Evolutionary conservation across 2,329 filamentous ascomycete genomes (phyloP).

Genomic region (Pyrenophora seminiperda): DNA sequence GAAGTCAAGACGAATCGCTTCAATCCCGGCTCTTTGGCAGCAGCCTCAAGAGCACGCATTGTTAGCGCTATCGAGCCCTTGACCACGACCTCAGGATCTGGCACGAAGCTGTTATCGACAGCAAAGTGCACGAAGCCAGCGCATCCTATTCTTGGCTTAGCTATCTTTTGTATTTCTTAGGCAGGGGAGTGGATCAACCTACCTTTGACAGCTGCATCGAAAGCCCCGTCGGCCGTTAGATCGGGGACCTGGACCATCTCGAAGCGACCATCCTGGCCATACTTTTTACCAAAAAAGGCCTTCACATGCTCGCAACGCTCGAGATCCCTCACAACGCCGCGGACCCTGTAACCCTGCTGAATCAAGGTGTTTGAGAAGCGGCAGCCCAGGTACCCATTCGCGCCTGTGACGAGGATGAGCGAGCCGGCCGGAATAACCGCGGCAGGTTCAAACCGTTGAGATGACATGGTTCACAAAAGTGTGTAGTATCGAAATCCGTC

Average conservation of each 20-base stretch:
- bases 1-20: not conserved
- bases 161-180: not conserved
- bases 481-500: not conserved
- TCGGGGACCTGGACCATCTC: not conserved
- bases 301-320: not conserved
- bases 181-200: not conserved
- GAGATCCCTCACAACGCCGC: not conserved
- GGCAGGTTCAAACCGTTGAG: not conserved
- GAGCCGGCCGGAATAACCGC: not conserved
- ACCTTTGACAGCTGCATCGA: not conserved
- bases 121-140: not conserved
- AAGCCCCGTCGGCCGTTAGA: not conserved
- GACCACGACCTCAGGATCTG: not conserved
- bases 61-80: slow-evolving; percentile 1
- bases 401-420: not conserved
- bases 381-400: not conserved
- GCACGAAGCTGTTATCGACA: not conserved
- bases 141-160: not conserved
- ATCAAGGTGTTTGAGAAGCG: not conserved
- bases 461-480: not conserved
- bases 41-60: not conserved
- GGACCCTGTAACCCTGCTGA: not conserved
- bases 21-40: not conserved
- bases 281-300: not conserved
- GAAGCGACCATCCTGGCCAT: not conserved